phyloP scores from a whole-genome alignment of 208 protist genomes.

The Leishmania mexicana region DNA sequence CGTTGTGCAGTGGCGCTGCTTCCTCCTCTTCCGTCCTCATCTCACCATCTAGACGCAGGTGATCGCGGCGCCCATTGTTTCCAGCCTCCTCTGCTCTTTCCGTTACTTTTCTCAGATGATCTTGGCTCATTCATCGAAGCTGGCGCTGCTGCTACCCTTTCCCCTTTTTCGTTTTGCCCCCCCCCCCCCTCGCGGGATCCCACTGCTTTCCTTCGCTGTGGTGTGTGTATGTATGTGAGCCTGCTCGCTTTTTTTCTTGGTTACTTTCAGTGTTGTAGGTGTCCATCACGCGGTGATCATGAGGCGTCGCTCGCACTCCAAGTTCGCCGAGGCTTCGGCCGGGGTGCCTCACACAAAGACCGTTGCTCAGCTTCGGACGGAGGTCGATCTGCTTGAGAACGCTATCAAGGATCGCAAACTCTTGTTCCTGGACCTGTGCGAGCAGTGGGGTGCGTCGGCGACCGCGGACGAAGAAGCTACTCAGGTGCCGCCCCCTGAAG shows the following conservation, averaged over 20 bases:
- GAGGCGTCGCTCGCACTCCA: slow-evolving; percentile 1
- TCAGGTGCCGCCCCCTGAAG: slow-evolving; percentile 1
- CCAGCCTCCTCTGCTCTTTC: background rate
- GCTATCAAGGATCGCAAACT: slow-evolving; percentile 41
- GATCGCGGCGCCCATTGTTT: background rate
- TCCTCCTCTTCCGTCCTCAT: background rate
- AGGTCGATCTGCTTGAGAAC: slow-evolving; percentile 34
- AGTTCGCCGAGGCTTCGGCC: background rate
- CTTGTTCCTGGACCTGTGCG: slow-evolving; percentile 30
- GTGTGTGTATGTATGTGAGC: background rate
- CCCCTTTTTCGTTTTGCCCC: background rate
- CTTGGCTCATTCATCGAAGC: background rate
- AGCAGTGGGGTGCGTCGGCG: slow-evolving; percentile 10
- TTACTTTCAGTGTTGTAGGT: background rate
- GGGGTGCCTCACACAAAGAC: background rate
- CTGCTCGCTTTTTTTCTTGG: background rate
- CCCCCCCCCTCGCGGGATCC: background rate
- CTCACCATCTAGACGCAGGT: background rate
- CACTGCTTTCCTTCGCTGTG: background rate
- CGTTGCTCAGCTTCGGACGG: slow-evolving; percentile 31
- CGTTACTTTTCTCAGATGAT: background rate
- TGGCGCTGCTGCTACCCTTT: background rate
- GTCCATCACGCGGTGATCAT: background rate
- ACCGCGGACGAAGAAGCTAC: background rate
- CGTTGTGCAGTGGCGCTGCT: background rate